A percentile compares a stretch with the other conserved stretches of the same genome.
phyloP scores from a whole-genome alignment of 2,329 filamentous ascomycete species.

The Fusarium sp. region DNA sequence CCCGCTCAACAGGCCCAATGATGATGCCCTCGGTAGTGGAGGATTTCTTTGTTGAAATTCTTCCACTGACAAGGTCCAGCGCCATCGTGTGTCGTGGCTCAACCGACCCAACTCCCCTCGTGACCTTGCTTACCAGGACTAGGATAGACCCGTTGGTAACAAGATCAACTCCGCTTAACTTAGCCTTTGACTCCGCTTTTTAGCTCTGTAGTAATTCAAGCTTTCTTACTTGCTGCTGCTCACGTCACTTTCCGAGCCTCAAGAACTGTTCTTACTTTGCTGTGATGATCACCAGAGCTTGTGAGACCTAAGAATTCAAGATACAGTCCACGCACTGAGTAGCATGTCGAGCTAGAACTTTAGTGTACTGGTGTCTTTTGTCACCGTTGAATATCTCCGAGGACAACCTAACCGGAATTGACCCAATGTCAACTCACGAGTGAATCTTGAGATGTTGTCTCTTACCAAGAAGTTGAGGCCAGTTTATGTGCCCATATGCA shows the following conservation, averaged over 20 bases:
- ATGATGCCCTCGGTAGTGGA: conserved; percentile 1
- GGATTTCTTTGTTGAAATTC: conserved; percentile 5
- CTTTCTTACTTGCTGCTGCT: conserved; percentile 8
- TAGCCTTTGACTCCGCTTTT: conserved; percentile 8
- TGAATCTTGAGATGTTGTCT: background rate
- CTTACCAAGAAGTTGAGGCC: background rate
- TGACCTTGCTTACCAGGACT: conserved; percentile 17
- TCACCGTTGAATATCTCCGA: background rate
- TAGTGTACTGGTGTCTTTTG: background rate
- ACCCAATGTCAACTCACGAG: background rate
- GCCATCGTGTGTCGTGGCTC: conserved; percentile 32
- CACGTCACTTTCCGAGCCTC: conserved; percentile 26
- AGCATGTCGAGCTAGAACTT: background rate
- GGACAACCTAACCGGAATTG: background rate
- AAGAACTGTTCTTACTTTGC: background rate
- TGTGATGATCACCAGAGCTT: background rate
- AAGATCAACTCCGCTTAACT: conserved; percentile 18
- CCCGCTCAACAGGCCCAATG: conserved; percentile 22
- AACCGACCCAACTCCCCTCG: conserved; percentile 20
- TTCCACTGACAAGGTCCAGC: conserved; percentile 12
- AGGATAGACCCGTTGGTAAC: conserved; percentile 8
- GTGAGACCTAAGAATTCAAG: background rate
- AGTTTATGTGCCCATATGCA: background rate
- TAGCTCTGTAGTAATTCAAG: conserved; percentile 20
- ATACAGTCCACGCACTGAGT: background rate